These are phyloP conservation scores for Pseudoscleropodium purum DNA, from an alignment of 225 moss, liverwort and hornwort genomes.

Conservation along the genomic window DNA sequence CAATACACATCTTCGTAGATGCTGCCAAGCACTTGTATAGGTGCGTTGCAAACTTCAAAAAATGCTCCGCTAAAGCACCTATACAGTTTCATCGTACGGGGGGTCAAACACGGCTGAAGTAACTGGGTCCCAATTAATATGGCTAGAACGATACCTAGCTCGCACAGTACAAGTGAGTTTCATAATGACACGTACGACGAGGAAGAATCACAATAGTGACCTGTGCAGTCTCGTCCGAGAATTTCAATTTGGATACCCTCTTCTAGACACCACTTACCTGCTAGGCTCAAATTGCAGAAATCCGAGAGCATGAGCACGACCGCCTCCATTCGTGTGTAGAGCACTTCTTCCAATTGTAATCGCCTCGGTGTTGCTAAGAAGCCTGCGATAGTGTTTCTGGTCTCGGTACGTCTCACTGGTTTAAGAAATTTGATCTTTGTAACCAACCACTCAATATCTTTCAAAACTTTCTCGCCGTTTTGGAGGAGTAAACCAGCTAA, in stretches of 20 bases:
- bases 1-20: slow-evolving; percentile 76
- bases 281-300: slow-evolving; percentile 58
- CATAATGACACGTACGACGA: background rate
- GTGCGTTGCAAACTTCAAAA: slow-evolving; percentile 63
- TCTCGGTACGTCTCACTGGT: slow-evolving; percentile 38
- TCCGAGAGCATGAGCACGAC: slow-evolving; percentile 48
- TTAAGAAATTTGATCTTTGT: slow-evolving; percentile 46
- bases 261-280: slow-evolving; percentile 31
- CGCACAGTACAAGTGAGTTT: background rate
- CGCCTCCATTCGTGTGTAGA: slow-evolving; percentile 67
- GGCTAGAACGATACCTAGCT: background rate
- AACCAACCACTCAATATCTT: slow-evolving; percentile 49
- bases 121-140: background rate
- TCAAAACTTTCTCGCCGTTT: slow-evolving; percentile 34
- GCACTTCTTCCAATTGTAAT: slow-evolving; percentile 51
- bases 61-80: slow-evolving; percentile 62
- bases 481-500: slow-evolving; percentile 41
- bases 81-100: background rate
- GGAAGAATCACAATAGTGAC: background rate
- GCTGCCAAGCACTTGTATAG: slow-evolving; percentile 73
- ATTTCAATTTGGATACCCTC: background rate
- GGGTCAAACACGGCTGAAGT: background rate
- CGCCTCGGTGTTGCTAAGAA: slow-evolving; percentile 45
- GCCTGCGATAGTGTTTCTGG: slow-evolving; percentile 24
- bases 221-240: background rate